Evolutionary conservation across 129 eudicot species (phyloP).

Genomic region (Arctium minus): DNA sequence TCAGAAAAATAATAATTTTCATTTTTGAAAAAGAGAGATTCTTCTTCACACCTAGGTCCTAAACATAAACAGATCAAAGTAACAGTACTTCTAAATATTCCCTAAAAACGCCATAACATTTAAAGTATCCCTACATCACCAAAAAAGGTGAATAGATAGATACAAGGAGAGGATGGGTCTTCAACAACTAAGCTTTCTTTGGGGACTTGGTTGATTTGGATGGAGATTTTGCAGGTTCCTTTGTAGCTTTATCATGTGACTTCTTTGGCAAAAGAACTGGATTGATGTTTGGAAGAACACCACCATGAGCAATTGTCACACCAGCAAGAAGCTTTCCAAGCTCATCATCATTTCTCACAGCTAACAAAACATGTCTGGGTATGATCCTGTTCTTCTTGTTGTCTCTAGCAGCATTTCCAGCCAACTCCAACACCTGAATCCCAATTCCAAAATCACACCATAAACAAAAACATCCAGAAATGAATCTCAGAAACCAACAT

Average conservation of each 20-base stretch:
- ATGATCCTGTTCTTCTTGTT: slow-evolving; percentile 53
- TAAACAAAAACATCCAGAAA: neutral
- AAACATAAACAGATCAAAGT: neutral
- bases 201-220: slow-evolving; percentile 43
- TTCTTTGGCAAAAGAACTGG: slow-evolving; percentile 57
- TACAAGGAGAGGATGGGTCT: neutral
- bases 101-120: neutral
- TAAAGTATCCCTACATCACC: slow-evolving; percentile 13
- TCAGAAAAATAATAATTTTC: slow-evolving; percentile 10
- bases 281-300: slow-evolving; percentile 57
- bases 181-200: slow-evolving; percentile 27
- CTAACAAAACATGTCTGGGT: slow-evolving; percentile 47
- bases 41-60: slow-evolving; percentile 9
- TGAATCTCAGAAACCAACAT: neutral
- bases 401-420: slow-evolving; percentile 61
- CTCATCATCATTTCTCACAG: slow-evolving; percentile 61
- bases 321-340: slow-evolving; percentile 42
- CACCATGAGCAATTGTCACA: slow-evolving; percentile 58
- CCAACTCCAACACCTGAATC: slow-evolving; percentile 54
- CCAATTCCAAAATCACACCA: neutral
- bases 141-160: neutral
- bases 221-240: slow-evolving; percentile 36
- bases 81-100: neutral
- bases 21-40: slow-evolving; percentile 17
- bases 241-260: slow-evolving; percentile 35